phyloP scores from a whole-genome alignment of 768 basidiomycete genomes.

The Suillus decipiens region DNA sequence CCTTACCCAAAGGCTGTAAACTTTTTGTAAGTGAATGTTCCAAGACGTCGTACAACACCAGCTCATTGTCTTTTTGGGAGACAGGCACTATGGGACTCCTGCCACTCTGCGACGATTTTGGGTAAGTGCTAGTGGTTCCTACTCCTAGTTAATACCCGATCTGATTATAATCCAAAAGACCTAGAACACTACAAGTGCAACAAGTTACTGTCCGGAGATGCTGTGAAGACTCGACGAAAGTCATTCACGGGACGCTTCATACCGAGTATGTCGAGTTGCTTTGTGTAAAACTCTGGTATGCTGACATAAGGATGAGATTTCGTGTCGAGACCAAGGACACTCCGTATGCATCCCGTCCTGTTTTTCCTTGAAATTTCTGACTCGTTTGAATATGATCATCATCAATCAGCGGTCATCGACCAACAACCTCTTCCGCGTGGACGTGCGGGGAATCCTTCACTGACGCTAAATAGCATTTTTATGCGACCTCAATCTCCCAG shows the following conservation, averaged over 20 bases:
- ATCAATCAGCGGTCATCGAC: background rate
- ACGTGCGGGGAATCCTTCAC: conserved; percentile 1
- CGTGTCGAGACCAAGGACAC: background rate
- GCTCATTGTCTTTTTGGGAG: background rate
- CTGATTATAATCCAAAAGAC: conserved; percentile 16
- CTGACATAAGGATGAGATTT: background rate
- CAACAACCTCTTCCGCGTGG: conserved; percentile 1
- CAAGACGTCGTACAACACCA: background rate
- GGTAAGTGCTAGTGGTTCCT: conserved; percentile 14
- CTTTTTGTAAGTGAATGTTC: conserved; percentile 26
- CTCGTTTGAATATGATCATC: background rate
- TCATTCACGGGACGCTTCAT: background rate
- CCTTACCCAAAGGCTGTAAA: conserved; percentile 29
- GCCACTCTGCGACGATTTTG: conserved; percentile 32
- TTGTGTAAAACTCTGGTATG: background rate
- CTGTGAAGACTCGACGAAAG: background rate
- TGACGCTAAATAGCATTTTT: conserved; percentile 1
- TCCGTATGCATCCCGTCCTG: background rate
- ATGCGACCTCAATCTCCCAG: conserved; percentile 9
- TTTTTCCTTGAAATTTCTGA: background rate
- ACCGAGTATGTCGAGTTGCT: background rate
- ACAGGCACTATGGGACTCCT: conserved; percentile 32
- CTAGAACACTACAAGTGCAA: conserved; percentile 30
- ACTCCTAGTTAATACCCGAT: background rate
- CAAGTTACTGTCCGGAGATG: conserved; percentile 12